Conservation (phyloP, 345 rosid genomes). For the Bruguiera gymnorhiza region DNA sequence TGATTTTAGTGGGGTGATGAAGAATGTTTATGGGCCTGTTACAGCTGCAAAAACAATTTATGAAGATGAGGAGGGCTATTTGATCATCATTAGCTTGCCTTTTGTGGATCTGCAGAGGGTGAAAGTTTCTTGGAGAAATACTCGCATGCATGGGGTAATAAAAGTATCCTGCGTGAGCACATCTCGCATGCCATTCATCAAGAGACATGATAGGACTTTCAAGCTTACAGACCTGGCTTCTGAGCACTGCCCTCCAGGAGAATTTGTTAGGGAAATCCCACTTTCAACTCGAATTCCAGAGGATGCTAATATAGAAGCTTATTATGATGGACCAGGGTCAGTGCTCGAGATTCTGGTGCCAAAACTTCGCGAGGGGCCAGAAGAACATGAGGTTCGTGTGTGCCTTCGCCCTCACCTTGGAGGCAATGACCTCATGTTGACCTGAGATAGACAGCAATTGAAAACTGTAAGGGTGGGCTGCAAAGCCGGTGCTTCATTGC, state of each 20-base stretch:
- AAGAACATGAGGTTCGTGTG: slow-evolving; percentile 27
- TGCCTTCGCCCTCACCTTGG: slow-evolving; percentile 53
- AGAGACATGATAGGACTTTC: slow-evolving; percentile 27
- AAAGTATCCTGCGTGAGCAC: slow-evolving; percentile 21
- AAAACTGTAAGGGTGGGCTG: slow-evolving; percentile 17
- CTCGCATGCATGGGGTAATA: slow-evolving; percentile 15
- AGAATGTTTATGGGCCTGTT: slow-evolving; percentile 26
- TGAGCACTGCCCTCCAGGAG: slow-evolving; percentile 27
- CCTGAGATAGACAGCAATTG: slow-evolving; percentile 33
- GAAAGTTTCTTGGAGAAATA: slow-evolving; percentile 28
- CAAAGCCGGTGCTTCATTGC: slow-evolving; percentile 27
- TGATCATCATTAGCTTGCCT: slow-evolving; percentile 27
- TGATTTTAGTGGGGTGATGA: slow-evolving; percentile 30
- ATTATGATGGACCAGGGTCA: slow-evolving; percentile 20
- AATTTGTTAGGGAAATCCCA: slow-evolving; percentile 25
- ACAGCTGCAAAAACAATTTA: slow-evolving; percentile 30
- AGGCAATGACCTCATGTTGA: slow-evolving; percentile 70
- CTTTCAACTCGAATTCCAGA: slow-evolving; percentile 25
- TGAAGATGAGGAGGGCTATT: slow-evolving; percentile 23
- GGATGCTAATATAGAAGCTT: slow-evolving; percentile 26
- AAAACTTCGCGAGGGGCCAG: slow-evolving; percentile 23
- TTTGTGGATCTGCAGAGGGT: slow-evolving; percentile 29
- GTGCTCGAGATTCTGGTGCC: slow-evolving; percentile 26
- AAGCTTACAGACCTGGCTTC: slow-evolving; percentile 21
- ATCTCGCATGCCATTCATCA: slow-evolving; percentile 18